A percentile compares a stretch with the other conserved stretches of the same genome.
phyloP scores from a whole-genome alignment of 139 green algal species.

The Gonium pectorale region DNA sequence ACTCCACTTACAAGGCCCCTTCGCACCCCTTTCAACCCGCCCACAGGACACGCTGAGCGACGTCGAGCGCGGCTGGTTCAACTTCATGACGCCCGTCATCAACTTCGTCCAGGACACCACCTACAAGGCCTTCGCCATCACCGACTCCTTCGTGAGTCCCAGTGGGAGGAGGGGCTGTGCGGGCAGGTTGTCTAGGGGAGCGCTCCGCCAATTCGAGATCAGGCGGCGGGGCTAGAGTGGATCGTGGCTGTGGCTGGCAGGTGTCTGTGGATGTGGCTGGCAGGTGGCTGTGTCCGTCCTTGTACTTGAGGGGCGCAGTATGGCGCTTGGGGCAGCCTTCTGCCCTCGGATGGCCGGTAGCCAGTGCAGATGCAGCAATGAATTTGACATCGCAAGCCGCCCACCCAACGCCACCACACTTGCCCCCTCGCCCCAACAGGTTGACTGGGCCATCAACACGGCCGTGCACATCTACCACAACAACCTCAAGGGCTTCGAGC shows the following conservation, averaged over 20 bases:
- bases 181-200: not conserved
- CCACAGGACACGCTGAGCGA: conserved; percentile 32
- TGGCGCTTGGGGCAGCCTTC: no score
- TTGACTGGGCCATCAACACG: conserved; percentile 39
- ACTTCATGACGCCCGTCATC: conserved; percentile 16
- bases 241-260: no score
- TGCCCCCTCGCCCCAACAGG: not conserved
- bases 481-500: conserved; percentile 45
- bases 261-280: no score
- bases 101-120: conserved; percentile 42
- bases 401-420: no score
- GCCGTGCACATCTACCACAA: conserved; percentile 33
- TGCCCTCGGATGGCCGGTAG: no score
- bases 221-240: no score
- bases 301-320: no score
- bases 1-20: not conserved
- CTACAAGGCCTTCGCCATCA: conserved; percentile 28
- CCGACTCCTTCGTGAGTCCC: not conserved
- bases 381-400: no score
- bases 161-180: no score
- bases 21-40: not conserved
- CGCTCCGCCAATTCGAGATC: not conserved
- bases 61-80: conserved; percentile 7
- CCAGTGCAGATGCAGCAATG: no score
- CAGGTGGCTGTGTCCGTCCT: no score